Base-by-base conservation (phyloP, 495 filamentous ascomycete species). In the Aspergillus ellipticus region DNA sequence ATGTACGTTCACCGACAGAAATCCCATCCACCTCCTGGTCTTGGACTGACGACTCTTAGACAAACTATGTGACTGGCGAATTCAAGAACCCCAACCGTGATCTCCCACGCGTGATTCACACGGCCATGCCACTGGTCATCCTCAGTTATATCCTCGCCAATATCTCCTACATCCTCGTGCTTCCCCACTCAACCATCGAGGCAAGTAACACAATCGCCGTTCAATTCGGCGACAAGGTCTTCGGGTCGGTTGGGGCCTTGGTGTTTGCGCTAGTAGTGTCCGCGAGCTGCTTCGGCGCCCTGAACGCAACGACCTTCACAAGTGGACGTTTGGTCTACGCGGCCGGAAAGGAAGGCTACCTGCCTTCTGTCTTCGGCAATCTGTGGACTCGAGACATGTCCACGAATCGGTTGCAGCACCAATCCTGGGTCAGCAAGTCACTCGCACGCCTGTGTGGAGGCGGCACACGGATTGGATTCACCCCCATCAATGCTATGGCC, bases 51-150 rank as follows among this genome's bases (percentile, higher is more conserved):
- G 20, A 1, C 8, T n/a, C 47, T 4, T 60, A 96, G 90, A 93
- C 93, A 55, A 98, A 97, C 73, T 97, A 96, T 67, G 94, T 98
- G 11, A 88, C 92, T 0, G 94, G 91, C 59, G 94, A 98, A 74
- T 97, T 98, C 77, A 87, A 90, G 62, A 87, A 96, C 64, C 90
- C 94, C 5, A 80, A 82, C 39, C 86, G 93, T 22, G 94, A 97
- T 64, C 85, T 98, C 19, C 95, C 95, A 0, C 86, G 90, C 5
- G 91, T 96, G 19, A 97, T 98, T 57, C 94, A 97, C 71, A 97
- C 92, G 16, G 92, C 93, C 21, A 96, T 98, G 85, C 93, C 95
- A 3, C 74, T 97, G 31, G 94, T 98, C 52, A 97, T 97, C 57
- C 51, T 89, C 33, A 89, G 82, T 60, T 98, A 98, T 73, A 76